Evolutionary conservation across 192 early-diverging fungal genomes (phyloP).

Genomic region (Coemansia reversa): DNA sequence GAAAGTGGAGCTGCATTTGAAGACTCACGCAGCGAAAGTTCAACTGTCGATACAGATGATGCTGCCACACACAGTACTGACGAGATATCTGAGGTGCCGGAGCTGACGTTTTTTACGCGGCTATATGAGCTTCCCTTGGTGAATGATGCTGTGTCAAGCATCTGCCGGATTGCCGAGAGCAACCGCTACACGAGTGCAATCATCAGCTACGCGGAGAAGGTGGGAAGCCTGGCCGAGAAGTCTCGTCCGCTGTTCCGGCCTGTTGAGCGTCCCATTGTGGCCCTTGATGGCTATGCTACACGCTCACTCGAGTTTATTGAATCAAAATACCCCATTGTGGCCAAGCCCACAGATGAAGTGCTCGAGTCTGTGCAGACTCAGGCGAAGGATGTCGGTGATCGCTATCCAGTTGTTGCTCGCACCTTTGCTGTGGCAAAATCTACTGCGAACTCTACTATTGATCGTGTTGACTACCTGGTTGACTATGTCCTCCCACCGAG

Average conservation of each 20-base stretch:
- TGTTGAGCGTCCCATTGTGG: constrained; percentile 56
- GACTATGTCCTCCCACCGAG: constrained; percentile 55
- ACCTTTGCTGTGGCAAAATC: constrained; percentile 57
- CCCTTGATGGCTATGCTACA: constrained; percentile 62
- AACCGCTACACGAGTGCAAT: constrained; percentile 47
- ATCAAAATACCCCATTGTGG: constrained; percentile 60
- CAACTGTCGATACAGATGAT: constrained; percentile 52
- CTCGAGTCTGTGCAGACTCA: constrained; percentile 55
- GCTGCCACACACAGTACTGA: constrained; percentile 11
- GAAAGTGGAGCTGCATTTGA: constrained; percentile 28
- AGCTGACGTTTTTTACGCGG: constrained; percentile 51
- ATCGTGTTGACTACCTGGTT: constrained; percentile 59
- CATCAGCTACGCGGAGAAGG: constrained; percentile 47
- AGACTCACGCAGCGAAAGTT: constrained; percentile 58
- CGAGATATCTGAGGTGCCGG: constrained; percentile 33
- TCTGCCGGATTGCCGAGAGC: constrained; percentile 54
- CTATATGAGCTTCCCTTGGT: constrained; percentile 58
- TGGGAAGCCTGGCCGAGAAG: constrained; percentile 43
- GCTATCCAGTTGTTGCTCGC: constrained; percentile 56
- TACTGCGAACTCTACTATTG: constrained; percentile 59
- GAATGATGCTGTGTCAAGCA: constrained; percentile 53
- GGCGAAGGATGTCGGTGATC: constrained; percentile 37
- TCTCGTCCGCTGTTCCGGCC: constrained; percentile 49
- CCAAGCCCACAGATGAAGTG: constrained; percentile 62
- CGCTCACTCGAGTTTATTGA: constrained; percentile 66